Percentiles rank a stretch among this genome's conserved stretches.
Conservation (phyloP, 495 filamentous ascomycete species). For the Lepidopterella palustris region DNA sequence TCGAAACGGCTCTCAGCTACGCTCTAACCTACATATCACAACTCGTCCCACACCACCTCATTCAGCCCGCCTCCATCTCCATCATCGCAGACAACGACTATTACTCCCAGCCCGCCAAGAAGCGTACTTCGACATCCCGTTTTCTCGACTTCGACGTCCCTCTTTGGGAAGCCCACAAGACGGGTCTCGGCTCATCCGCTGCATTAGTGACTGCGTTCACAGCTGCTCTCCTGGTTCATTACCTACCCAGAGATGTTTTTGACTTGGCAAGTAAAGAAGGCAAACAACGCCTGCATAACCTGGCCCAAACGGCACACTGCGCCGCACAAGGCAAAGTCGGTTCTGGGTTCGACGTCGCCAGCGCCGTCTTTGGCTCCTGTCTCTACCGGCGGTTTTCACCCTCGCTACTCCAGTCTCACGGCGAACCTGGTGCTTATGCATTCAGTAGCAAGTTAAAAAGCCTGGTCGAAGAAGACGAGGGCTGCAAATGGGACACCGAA, state of each 20-base stretch:
- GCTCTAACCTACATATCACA: constrained; percentile 70
- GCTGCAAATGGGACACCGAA: constrained; percentile 67
- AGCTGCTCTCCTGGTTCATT: constrained; percentile 71
- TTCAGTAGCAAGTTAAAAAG: constrained; percentile 61
- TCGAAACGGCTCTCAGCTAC: constrained; percentile 84
- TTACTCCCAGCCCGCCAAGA: constrained; percentile 67
- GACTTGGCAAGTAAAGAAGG: constrained; percentile 32
- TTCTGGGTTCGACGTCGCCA: constrained; percentile 93
- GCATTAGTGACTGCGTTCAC: constrained; percentile 90
- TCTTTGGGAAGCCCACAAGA: constrained; percentile 80
- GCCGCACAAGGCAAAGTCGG: constrained; percentile 95
- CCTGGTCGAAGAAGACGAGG: constrained; percentile 54
- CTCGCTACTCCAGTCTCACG: constrained; percentile 56
- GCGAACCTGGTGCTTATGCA: constrained; percentile 52
- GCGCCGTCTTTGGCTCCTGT: constrained; percentile 85
- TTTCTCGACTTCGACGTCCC: constrained; percentile 76
- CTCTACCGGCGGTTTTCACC: constrained; percentile 88
- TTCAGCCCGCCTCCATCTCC: constrained; percentile 66
- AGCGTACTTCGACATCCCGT: constrained; percentile 34
- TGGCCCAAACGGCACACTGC: constrained; percentile 89
- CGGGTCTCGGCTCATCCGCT: constrained; percentile 90
- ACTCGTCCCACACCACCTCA: constrained; percentile 46
- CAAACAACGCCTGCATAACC: constrained; percentile 65
- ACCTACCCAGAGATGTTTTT: constrained; percentile 58
- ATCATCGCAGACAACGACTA: constrained; percentile 95